Percentiles rank a stretch among this genome's conserved stretches.
phyloP scores from a whole-genome alignment of 495 filamentous ascomycete species.

The Aspergillus hancockii region DNA sequence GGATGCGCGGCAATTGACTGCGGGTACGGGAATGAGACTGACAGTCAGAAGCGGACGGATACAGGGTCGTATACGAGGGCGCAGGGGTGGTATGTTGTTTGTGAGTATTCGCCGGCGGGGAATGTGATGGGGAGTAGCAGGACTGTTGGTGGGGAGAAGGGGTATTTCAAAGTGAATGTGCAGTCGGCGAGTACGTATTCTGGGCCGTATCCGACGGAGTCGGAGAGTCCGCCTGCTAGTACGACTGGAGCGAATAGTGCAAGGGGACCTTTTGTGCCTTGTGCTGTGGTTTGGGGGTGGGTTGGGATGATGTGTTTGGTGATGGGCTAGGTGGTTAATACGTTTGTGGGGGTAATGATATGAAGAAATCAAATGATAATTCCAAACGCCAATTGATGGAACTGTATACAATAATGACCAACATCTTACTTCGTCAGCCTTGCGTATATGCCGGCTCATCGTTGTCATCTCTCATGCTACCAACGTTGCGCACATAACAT shows the following conservation, averaged over 20 bases:
- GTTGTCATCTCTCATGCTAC: constrained; percentile 34
- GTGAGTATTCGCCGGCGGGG: constrained; percentile 75
- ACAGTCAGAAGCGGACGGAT: constrained; percentile 18
- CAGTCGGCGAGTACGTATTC: constrained; percentile 25
- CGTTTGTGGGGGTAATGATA: background rate
- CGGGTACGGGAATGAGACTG: constrained; percentile 25
- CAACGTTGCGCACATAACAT: constrained; percentile 25
- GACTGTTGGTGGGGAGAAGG: constrained; percentile 46
- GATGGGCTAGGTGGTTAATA: background rate
- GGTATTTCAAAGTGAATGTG: constrained; percentile 44
- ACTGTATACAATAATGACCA: background rate
- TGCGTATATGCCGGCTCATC: constrained; percentile 16
- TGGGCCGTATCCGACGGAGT: constrained; percentile 16
- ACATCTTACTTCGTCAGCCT: constrained; percentile 3
- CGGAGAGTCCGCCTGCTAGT: background rate
- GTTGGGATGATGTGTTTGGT: background rate
- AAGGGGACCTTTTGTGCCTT: constrained; percentile 1
- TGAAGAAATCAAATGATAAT: background rate
- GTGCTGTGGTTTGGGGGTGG: background rate
- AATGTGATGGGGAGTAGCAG: constrained; percentile 61
- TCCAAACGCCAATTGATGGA: background rate
- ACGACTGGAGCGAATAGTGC: constrained; percentile 3
- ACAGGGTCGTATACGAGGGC: constrained; percentile 23
- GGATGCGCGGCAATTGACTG: constrained; percentile 70
- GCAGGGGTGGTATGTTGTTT: constrained; percentile 74